Conservation (phyloP, 2,329 filamentous ascomycete species). For the Clonostachys chloroleuca region DNA sequence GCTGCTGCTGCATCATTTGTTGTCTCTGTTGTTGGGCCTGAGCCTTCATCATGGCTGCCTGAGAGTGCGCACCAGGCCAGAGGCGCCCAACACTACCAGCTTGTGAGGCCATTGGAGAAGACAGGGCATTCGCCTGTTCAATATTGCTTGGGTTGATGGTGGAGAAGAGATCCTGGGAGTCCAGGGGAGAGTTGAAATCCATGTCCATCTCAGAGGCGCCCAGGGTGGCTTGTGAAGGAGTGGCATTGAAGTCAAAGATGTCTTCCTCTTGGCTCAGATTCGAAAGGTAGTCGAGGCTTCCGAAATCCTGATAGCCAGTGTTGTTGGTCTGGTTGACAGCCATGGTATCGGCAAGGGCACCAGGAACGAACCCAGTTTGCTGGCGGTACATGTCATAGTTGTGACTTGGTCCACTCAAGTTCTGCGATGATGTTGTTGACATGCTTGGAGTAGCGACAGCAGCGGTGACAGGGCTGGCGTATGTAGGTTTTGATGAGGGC, state of each 20-base stretch:
- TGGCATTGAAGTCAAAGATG: slow-evolving; percentile 69
- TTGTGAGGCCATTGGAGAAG: slow-evolving; percentile 43
- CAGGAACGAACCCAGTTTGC: slow-evolving; percentile 86
- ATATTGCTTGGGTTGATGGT: slow-evolving; percentile 72
- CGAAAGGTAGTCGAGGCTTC: slow-evolving; percentile 45
- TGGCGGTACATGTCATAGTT: slow-evolving; percentile 95
- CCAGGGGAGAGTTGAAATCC: slow-evolving; percentile 36
- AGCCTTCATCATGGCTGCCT: slow-evolving; percentile 74
- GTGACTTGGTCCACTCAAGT: slow-evolving; percentile 79
- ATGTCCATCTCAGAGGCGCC: slow-evolving; percentile 65
- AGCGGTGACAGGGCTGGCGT: slow-evolving; percentile 45
- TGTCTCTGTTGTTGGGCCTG: slow-evolving; percentile 65
- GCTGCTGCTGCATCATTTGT: slow-evolving; percentile 51
- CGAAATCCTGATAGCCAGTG: slow-evolving; percentile 45
- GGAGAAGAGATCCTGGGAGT: slow-evolving; percentile 62
- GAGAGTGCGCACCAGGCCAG: slow-evolving; percentile 92
- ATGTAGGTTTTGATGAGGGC: slow-evolving; percentile 50
- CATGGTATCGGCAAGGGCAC: slow-evolving; percentile 75
- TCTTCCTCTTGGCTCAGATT: slow-evolving; percentile 59
- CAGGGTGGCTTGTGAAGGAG: slow-evolving; percentile 55
- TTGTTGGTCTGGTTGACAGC: slow-evolving; percentile 66
- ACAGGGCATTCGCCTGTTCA: slow-evolving; percentile 49
- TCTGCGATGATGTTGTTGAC: slow-evolving; percentile 48
- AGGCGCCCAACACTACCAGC: slow-evolving; percentile 64
- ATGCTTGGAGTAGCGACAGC: slow-evolving; percentile 51